Evolutionary conservation across 805 yeast genomes (phyloP).

Genomic region (Metschnikowia matae): DNA sequence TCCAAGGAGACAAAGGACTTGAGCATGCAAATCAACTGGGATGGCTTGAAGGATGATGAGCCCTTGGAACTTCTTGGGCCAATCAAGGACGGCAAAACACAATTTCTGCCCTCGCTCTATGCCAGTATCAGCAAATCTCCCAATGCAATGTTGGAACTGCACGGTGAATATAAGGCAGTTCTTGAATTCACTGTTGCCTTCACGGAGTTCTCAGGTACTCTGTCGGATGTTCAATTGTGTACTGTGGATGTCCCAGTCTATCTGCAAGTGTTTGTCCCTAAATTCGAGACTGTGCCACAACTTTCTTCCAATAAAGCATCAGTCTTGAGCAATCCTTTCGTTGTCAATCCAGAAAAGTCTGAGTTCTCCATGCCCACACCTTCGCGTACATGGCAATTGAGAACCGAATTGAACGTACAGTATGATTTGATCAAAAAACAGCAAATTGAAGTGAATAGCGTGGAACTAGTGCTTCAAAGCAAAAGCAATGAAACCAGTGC

Average conservation of each 20-base stretch:
- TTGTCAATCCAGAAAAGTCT: constrained; percentile 15
- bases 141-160: constrained; percentile 13
- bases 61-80: constrained; percentile 23
- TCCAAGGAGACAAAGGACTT: constrained; percentile 15
- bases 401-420: constrained; percentile 7
- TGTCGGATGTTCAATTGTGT: constrained; percentile 24
- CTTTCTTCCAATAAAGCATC: constrained; percentile 20
- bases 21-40: constrained; percentile 30
- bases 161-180: constrained; percentile 7
- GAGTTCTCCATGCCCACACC: constrained; percentile 28
- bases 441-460: constrained; percentile 16
- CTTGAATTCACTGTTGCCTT: constrained; percentile 26
- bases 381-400: constrained; percentile 30
- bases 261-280: constrained; percentile 22
- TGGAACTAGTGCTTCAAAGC: constrained; percentile 21
- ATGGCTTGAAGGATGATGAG: constrained; percentile 37
- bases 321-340: constrained; percentile 38
- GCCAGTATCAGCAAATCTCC: constrained; percentile 23
- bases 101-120: constrained; percentile 16
- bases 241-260: constrained; percentile 22
- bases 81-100: constrained; percentile 7
- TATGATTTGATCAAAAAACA: constrained; percentile 5
- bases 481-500: constrained; percentile 26
- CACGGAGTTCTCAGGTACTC: constrained; percentile 17
- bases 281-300: constrained; percentile 25